Conservation (phyloP, 1,139 yeast species). For the Kurtzmaniella quercitrusa region DNA sequence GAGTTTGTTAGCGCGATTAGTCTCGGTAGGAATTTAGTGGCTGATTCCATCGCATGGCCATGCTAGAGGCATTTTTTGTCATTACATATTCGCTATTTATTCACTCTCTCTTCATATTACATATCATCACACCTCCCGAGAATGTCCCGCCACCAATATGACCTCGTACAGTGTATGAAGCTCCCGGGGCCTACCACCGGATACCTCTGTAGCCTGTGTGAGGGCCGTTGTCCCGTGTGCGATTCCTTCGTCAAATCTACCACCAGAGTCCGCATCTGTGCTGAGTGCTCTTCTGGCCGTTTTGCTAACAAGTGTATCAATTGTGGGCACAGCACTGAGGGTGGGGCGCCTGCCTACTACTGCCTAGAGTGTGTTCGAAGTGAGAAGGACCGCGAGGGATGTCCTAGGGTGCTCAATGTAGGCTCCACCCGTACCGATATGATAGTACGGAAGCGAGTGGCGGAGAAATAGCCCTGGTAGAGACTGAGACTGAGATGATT, state of each 20-base stretch:
- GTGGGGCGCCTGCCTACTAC: conserved; percentile 66
- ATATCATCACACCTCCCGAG: no score
- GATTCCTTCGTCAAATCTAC: conserved; percentile 82
- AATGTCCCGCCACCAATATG: conserved; percentile 92
- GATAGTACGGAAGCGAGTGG: conserved; percentile 48
- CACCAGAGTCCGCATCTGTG: conserved; percentile 71
- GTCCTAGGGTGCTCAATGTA: conserved; percentile 78
- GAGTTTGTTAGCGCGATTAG: no score
- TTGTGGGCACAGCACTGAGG: conserved; percentile 59
- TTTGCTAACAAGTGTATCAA: conserved; percentile 62
- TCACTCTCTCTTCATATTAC: no score
- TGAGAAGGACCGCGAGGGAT: conserved; percentile 88
- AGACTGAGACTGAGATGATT: no score
- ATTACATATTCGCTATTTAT: no score
- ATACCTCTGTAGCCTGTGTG: conserved; percentile 76
- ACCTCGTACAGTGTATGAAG: conserved; percentile 78
- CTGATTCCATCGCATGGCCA: no score
- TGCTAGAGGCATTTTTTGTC: no score
- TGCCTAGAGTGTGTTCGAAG: conserved; percentile 80
- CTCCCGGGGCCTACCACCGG: conserved; percentile 79
- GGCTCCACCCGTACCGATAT: conserved; percentile 73
- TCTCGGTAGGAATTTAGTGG: no score
- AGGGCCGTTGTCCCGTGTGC: conserved; percentile 88
- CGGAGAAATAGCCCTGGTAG: neutral
- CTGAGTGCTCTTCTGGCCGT: conserved; percentile 79